Percentiles rank a stretch among this genome's conserved stretches.
phyloP scores from a whole-genome alignment of 2,329 filamentous ascomycete species.

The Graphilbum fragrans region DNA sequence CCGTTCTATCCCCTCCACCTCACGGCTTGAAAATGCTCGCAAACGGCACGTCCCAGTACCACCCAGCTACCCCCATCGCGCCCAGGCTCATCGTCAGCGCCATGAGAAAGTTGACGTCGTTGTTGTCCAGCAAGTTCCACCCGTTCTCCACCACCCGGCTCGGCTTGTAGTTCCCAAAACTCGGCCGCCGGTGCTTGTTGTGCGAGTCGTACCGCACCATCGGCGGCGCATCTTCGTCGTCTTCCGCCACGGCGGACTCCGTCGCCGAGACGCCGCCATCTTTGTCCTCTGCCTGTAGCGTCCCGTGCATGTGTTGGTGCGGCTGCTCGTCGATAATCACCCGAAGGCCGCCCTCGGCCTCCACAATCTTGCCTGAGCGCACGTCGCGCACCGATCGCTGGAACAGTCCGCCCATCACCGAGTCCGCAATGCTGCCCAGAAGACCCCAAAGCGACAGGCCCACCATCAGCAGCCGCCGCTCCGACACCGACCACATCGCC shows the following conservation, averaged over 20 bases:
- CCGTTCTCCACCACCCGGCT: slow-evolving; percentile 54
- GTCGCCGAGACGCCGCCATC: slow-evolving; percentile 14
- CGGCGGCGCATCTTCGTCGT: slow-evolving; percentile 17
- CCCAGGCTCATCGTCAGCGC: slow-evolving; percentile 68
- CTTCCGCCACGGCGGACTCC: slow-evolving; percentile 19
- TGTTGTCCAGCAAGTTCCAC: slow-evolving; percentile 77
- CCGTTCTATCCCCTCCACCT: not conserved
- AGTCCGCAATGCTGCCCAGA: slow-evolving; percentile 75
- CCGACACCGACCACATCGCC: slow-evolving; percentile 29
- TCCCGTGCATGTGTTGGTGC: slow-evolving; percentile 2
- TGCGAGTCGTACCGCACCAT: slow-evolving; percentile 32
- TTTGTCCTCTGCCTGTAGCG: not conserved
- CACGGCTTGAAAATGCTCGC: slow-evolving; percentile 20
- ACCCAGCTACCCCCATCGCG: slow-evolving; percentile 55
- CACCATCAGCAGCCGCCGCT: slow-evolving; percentile 35
- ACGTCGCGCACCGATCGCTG: slow-evolving; percentile 82
- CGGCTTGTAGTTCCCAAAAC: slow-evolving; percentile 42
- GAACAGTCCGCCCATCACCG: slow-evolving; percentile 69
- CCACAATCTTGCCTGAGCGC: slow-evolving; percentile 74
- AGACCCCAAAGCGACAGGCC: slow-evolving; percentile 62
- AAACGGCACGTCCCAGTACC: slow-evolving; percentile 47
- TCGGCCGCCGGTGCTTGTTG: slow-evolving; percentile 36
- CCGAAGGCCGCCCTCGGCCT: slow-evolving; percentile 63
- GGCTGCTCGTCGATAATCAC: slow-evolving; percentile 27
- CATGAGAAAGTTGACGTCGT: slow-evolving; percentile 91